Conservation (phyloP, 1,139 yeast genomes). For the Wickerhamomyces sp. region DNA sequence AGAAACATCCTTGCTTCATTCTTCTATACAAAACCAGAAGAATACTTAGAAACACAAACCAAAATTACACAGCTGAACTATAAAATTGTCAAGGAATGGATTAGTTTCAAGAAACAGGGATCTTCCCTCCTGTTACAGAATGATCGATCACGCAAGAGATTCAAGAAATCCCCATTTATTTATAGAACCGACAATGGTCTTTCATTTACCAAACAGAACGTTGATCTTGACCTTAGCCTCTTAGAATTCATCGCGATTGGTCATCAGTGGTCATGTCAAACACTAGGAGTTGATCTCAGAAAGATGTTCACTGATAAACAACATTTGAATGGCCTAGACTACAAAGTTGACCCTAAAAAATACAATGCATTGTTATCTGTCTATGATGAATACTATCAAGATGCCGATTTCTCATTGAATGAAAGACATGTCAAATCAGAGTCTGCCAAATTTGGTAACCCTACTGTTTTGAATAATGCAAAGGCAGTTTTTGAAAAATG, state of each 20-base stretch:
- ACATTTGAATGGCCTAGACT: conserved; percentile 2
- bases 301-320: conserved; percentile 14
- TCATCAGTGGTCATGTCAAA: conserved; percentile 23
- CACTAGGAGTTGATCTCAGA: conserved; percentile 15
- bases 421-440: conserved; percentile 12
- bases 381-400: conserved; percentile 24
- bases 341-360: neutral
- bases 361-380: conserved; percentile 15
- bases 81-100: conserved; percentile 21
- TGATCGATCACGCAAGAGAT: conserved; percentile 7
- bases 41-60: conserved; percentile 1
- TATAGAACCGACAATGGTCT: conserved; percentile 16
- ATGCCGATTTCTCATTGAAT: conserved; percentile 7
- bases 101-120: conserved; percentile 8
- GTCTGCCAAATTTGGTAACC: conserved; percentile 8
- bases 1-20: conserved; percentile 21
- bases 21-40: conserved; percentile 11
- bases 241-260: conserved; percentile 20
- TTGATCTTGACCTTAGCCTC: conserved; percentile 15
- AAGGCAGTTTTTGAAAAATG: conserved; percentile 16
- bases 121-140: conserved; percentile 1
- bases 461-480: conserved; percentile 9
- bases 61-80: conserved; percentile 11
- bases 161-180: conserved; percentile 13
- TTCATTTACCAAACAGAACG: conserved; percentile 15